Evolutionary conservation across 2,329 filamentous ascomycete genomes (phyloP), one percentile per base, ranked within the genome.

Genomic region (Xylaria arbuscula): DNA sequence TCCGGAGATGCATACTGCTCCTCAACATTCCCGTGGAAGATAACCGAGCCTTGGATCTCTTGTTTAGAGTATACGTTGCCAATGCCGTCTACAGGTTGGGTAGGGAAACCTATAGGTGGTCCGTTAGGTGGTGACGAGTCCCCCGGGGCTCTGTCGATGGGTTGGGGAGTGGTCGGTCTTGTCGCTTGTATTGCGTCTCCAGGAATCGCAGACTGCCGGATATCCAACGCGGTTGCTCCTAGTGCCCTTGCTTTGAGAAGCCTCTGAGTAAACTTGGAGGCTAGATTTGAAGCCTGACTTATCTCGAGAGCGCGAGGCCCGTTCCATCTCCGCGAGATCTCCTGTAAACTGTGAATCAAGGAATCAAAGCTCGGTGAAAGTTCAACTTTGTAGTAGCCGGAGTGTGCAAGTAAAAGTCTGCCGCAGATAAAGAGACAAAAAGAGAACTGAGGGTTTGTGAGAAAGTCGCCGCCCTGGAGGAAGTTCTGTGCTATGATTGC

Each of bases 401-500:
- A 72, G 64, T 82, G 80, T 2, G 77, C 72, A 45, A 85, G 74
- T 0, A 86, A 73, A 3, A 83, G 79, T 10, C 83, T 76, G 0
- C 78, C 83, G n/a, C 80, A 82, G 9, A 85, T 77, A 53, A 83
- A 86, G 0, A 81, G 77, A 66, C 83, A 85, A 40, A 85, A 83
- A 0, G 81, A 77, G 70, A 84, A 84, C 45, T 85, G 83, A 40
- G 74, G 77, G 6, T 74, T 75, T 0, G 80, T 72, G 0, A 77
- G 77, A 0, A 50, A 42, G 1, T 76, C 70, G 1, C 80, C 77
- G 68, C 81, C 77, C 24, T 81, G 78, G 1, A 86, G 76, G 66
- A 84, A 86, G 62, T 85, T 84, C 5, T 78, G 75, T 0, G 80
- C 80, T 36, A 86, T 86, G 0, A 79, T 81, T 0, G 83, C 78